Base-by-base conservation (phyloP, 768 basidiomycete genomes). In the Lactarius hengduanensis region DNA sequence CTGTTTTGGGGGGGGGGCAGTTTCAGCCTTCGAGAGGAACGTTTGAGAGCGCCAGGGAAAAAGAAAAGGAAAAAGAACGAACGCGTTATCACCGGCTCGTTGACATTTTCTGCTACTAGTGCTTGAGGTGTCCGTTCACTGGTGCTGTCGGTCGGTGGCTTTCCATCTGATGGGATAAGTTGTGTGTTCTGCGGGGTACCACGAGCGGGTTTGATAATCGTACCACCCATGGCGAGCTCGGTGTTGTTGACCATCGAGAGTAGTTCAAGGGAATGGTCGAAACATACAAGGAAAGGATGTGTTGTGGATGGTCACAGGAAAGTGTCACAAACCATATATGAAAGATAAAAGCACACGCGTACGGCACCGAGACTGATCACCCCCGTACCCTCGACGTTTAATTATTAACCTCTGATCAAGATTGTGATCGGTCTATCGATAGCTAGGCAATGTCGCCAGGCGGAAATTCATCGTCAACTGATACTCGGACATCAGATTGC, bases 161-260 rank as follows among this genome's bases (percentile, higher is more conserved):
- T 61, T 32, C 59, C 57, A 34, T 54, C 63, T 64, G 45, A 30
- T 8, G 16, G 22, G 8, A 18, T 20, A 9, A 58, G 18, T 20
- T 8, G 34, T 11, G 36, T 13, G 11, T 41, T 53, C 11, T 41
- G 28, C n/a, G 40, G 3, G 22, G 26, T n/a, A 20, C 10, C 4
- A 38, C 7, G 43, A 13, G 18, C 45, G 1, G 26, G 4, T 53
- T 13, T 13, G 13, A 38, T n/a, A 4, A 32, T 4, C 57, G 16
- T 41, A 64, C 63, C 63, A 30, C 38, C 57, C 28, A 59, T 59
- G 38, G 53, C 57, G 45, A 28, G 38, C 47, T 59, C 58, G 47
- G 58, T 40, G 28, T 64, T 64, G 11, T 59, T 36, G 20, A 61
- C 53, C 30, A 65, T 53, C 8, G 20, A 45, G 9, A 60, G 53